Evolutionary conservation across 345 rosid species (phyloP), one percentile per base, ranked within the genome.

Genomic region (Lepidium sativum): DNA sequence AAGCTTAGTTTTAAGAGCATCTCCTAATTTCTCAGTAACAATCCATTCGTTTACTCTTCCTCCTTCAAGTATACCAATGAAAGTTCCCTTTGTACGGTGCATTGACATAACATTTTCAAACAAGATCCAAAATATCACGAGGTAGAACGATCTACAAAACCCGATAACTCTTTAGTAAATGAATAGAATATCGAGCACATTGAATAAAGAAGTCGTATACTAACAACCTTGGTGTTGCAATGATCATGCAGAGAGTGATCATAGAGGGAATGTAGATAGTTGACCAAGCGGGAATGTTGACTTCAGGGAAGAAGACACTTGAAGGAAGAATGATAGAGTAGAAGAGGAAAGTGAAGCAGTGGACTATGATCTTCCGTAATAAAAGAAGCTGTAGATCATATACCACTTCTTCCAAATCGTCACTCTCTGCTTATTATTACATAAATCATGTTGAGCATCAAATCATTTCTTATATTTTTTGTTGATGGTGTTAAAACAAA

Each of bases 11-110:
- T 82, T 76, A 51, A 84, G 70, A 49, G 80, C 95, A 60, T 89
- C 95, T 8, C 98, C 98, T 47, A 89, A 67, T 51, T 92, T 92
- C 65, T 89, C 89, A 0, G 98, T 92, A 31, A 92, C 98, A 13
- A 89, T 84, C 98, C 98, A 92, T 76, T 92, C 98, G 12, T 92
- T 89, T 3, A 80, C 96, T 72, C 97, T 78, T 4, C 98, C 91
- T 1, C 83, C 84, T 73, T 92, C 98, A 3, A 92, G 63, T 75
- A 92, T 69, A 8, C 98, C 98, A 10, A 89, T 83, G 23, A 79
- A 73, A 35, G 88, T 79, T 5, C 85, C 86, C 73, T 81, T 83
- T 14, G 88, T 81, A 13, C 88, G 76, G 60, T 83, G 88, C 60
- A 81, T 67, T 32, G 88, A 80, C 86, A 83, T 83, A 4, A 80